Percentiles rank a stretch among this genome's conserved stretches.
phyloP scores from a whole-genome alignment of 139 green algal species.

The Haematococcus sp. region DNA sequence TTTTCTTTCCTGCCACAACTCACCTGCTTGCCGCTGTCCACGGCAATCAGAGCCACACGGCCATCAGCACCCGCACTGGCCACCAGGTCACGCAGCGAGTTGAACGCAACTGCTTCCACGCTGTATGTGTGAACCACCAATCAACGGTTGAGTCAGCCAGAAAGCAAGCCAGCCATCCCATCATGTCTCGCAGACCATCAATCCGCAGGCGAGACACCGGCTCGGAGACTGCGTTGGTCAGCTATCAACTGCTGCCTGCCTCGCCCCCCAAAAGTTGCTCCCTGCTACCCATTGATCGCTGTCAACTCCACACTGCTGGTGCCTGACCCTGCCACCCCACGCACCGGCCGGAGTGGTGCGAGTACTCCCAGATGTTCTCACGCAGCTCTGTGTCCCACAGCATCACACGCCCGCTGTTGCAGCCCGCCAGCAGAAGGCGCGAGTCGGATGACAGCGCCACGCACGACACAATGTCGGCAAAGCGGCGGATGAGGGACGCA shows the following conservation, averaged over 20 bases:
- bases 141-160: too few relatives aligned
- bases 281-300: too few relatives aligned
- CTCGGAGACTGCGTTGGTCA: too few relatives aligned
- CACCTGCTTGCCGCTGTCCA: constrained; percentile 44
- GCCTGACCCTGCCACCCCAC: too few relatives aligned
- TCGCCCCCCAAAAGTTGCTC: too few relatives aligned
- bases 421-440: constrained; percentile 23
- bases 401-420: constrained; percentile 44
- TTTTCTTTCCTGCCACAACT: too few relatives aligned
- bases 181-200: too few relatives aligned
- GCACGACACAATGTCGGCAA: constrained; percentile 14
- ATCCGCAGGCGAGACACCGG: too few relatives aligned
- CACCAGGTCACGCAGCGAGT: constrained; percentile 33
- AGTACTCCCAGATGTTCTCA: constrained; percentile 46
- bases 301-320: too few relatives aligned
- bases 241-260: too few relatives aligned
- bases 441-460: constrained; percentile 12
- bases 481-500: constrained; percentile 32
- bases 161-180: too few relatives aligned
- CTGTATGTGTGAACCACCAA: too few relatives aligned
- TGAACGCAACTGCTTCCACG: constrained; percentile 45
- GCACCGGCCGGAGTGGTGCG: constrained; percentile 23
- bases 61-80: constrained; percentile 33
- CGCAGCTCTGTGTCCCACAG: constrained; percentile 41
- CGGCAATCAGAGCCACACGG: constrained; percentile 13